These are phyloP conservation scores for Nicotiana noctiflora DNA, from an alignment of 257 asterid species.

Conservation along the genomic window DNA sequence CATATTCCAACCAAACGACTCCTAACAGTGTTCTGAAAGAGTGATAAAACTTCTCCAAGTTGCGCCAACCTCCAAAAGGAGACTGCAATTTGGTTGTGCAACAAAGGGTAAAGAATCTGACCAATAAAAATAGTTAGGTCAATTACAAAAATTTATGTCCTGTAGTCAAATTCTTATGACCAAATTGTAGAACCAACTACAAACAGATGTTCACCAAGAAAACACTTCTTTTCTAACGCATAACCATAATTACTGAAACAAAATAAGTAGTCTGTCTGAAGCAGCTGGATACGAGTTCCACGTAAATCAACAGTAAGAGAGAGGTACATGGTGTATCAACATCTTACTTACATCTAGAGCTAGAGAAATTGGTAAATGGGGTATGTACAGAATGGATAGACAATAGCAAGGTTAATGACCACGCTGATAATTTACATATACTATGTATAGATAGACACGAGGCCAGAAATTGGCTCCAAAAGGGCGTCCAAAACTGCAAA, in stretches of 20 bases:
- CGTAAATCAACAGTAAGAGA: neutral
- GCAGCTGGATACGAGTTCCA: neutral
- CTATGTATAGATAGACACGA: conserved; percentile 24
- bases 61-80: neutral
- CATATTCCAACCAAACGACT: no score
- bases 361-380: conserved; percentile 4
- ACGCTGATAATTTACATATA: conserved; percentile 23
- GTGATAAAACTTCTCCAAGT: neutral
- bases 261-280: neutral
- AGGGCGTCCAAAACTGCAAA: conserved; percentile 49
- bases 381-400: conserved; percentile 29
- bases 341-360: conserved; percentile 14
- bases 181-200: neutral
- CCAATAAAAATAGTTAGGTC: neutral
- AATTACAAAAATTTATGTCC: neutral
- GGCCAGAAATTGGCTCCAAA: conserved; percentile 28
- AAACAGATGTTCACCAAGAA: neutral
- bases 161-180: neutral
- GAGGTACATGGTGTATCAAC: neutral
- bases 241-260: conserved; percentile 1
- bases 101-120: neutral
- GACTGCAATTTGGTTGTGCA: neutral
- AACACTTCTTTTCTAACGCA: neutral
- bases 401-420: conserved; percentile 17
- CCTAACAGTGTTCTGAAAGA: neutral